Evolutionary conservation across 2,329 filamentous ascomycete genomes (phyloP).

Genomic region (Claviceps humidiphila): DNA sequence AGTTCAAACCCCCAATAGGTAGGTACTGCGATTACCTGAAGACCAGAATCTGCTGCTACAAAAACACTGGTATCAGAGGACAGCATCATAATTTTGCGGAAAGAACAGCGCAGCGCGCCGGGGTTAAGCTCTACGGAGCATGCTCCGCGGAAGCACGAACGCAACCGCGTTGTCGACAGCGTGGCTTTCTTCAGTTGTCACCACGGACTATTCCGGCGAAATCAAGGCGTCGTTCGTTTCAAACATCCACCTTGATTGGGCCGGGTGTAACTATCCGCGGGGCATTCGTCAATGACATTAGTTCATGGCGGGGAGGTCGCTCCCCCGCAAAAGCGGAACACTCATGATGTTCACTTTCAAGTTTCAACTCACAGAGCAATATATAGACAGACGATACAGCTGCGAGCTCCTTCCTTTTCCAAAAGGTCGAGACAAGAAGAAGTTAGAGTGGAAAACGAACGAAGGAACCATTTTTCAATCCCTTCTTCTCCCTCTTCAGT

Average conservation of each 20-base stretch:
- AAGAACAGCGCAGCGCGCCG: neutral
- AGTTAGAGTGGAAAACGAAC: too few species aligned
- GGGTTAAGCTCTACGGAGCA: neutral
- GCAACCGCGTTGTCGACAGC: neutral
- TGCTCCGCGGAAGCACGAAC: neutral
- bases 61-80: too few species aligned
- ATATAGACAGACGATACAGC: neutral
- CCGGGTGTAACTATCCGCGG: neutral
- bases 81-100: neutral
- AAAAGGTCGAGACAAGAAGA: too few species aligned
- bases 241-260: neutral
- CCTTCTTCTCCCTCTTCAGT: neutral
- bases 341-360: neutral
- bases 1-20: too few species aligned
- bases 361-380: neutral
- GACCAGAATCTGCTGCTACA: neutral
- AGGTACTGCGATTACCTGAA: neutral
- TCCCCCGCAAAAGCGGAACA: neutral
- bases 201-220: neutral
- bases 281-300: neutral
- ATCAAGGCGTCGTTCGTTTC: neutral
- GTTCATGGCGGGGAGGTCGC: neutral
- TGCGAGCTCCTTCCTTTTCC: neutral
- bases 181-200: neutral
- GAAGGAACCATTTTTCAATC: too few species aligned